Conservation (phyloP, 1,284 basidiomycete genomes). For the Wallemia mellicola region DNA sequence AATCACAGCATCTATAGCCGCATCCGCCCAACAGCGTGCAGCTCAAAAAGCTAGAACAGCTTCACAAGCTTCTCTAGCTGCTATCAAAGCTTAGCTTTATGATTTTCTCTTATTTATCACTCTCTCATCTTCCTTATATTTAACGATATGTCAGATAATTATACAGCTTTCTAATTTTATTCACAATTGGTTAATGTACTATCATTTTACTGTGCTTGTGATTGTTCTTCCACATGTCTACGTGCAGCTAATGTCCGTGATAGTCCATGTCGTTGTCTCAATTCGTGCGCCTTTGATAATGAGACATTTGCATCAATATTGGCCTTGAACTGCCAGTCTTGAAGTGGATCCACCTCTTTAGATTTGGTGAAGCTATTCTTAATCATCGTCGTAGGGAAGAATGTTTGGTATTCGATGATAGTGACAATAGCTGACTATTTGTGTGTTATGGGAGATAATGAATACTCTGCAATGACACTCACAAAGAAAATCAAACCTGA, state of each 20-base stretch:
- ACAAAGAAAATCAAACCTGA: not conserved
- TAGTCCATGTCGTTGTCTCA: not conserved
- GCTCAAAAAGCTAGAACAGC: not conserved
- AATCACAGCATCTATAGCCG: not conserved
- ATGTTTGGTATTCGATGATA: not conserved
- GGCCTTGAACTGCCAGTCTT: not conserved
- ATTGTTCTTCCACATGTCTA: not conserved
- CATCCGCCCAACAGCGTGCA: not conserved
- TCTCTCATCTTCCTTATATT: not conserved
- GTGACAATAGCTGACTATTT: not conserved
- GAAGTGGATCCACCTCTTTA: not conserved
- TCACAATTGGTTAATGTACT: no score
- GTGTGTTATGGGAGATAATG: not conserved
- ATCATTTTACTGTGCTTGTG: not conserved
- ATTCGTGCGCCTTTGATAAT: not conserved
- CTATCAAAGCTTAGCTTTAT: not conserved
- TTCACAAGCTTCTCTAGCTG: not conserved
- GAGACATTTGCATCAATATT: not conserved
- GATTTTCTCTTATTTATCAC: not conserved
- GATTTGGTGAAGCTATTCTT: not conserved
- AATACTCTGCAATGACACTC: not conserved
- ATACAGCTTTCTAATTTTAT: not conserved
- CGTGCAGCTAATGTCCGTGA: not conserved
- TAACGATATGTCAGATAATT: not conserved
- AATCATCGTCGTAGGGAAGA: not conserved